Base-by-base conservation (phyloP, 1,284 basidiomycete species). In the Pseudozyma sp. region DNA sequence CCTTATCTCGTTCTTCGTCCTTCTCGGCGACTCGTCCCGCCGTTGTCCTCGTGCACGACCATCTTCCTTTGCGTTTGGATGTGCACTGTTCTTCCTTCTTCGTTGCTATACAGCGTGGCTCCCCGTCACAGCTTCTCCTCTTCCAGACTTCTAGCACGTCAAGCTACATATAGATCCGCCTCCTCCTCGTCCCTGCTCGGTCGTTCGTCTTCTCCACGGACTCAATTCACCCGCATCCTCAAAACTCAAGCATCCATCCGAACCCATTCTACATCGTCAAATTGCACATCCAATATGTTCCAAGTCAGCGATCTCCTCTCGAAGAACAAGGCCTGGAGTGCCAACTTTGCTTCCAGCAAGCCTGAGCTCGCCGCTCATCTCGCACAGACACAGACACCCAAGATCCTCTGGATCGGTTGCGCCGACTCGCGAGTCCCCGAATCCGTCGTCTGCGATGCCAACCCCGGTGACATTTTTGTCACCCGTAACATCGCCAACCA, bases 381-480 rank as follows among this genome's bases (percentile, higher is more conserved):
- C 4, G 89, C 90, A 2, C 85, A 89, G 83, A 91, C 90, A 10
- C 93, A 95, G 84, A 77, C 84, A 0, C 93, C 93, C 21, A 91
- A 92, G 87, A 86, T 92, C 44, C 89, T 92, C 73, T 92, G 91
- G 91, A 88, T 92, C 76, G 92, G 83, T 12, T 85, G 83, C 57
- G 68, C 78, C 19, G 83, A 85, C 59, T 82, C 80, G 14, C 76
- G 83, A 34, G 79, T 85, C 18, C 82, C 86, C 91, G 95, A 88
- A 64, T 77, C 78, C 36, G 71, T 78, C 6, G 60, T 84, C 14
- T 79, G 77, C 76, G 67, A 80, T 19, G 76, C 78, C 31, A 52
- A 78, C 12, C 83, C 83, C 13, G 84, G 84, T 16, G 81, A 85
- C 62, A 77, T 85, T 62, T 85, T 83, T 61, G 76, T 78, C 40